Conservation (phyloP, 1,139 yeast genomes). For the Arxiozyma heterogenica region DNA sequence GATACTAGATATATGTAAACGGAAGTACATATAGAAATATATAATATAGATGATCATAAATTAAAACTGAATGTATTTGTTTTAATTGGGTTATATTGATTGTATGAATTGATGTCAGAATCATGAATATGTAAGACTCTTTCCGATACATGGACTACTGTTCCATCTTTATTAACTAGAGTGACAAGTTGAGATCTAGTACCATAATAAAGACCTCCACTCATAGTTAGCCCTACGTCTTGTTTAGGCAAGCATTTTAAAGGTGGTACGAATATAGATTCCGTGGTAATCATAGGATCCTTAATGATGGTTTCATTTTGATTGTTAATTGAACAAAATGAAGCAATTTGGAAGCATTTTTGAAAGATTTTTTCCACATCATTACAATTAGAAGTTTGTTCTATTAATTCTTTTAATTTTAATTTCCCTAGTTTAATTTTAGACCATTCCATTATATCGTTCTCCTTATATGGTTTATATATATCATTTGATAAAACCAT, state of each 20-base stretch:
- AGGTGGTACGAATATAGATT: slow-evolving; percentile 70
- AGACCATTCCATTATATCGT: slow-evolving; percentile 61
- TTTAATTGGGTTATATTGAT: slow-evolving; percentile 16
- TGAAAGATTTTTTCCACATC: slow-evolving; percentile 38
- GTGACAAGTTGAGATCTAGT: slow-evolving; percentile 85
- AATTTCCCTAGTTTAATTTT: slow-evolving; percentile 51
- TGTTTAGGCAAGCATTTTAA: slow-evolving; percentile 29
- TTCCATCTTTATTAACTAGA: slow-evolving; percentile 41
- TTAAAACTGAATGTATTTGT: slow-evolving; percentile 15
- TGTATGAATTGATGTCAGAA: slow-evolving; percentile 15
- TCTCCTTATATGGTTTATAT: slow-evolving; percentile 33
- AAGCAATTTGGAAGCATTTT: slow-evolving; percentile 46
- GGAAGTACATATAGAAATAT: neutral
- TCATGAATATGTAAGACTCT: slow-evolving; percentile 35
- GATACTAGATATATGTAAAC: no score
- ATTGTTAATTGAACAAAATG: slow-evolving; percentile 34
- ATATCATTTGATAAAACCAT: slow-evolving; percentile 31
- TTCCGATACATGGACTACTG: slow-evolving; percentile 41
- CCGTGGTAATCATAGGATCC: slow-evolving; percentile 40
- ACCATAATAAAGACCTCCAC: slow-evolving; percentile 58
- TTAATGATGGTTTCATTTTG: slow-evolving; percentile 15
- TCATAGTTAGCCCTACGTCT: slow-evolving; percentile 28
- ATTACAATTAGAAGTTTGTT: slow-evolving; percentile 19
- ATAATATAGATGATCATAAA: slow-evolving; percentile 1
- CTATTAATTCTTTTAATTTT: slow-evolving; percentile 36